Base-by-base conservation (phyloP, 2,329 filamentous ascomycete genomes). In the Aspergillus glaucus region DNA sequence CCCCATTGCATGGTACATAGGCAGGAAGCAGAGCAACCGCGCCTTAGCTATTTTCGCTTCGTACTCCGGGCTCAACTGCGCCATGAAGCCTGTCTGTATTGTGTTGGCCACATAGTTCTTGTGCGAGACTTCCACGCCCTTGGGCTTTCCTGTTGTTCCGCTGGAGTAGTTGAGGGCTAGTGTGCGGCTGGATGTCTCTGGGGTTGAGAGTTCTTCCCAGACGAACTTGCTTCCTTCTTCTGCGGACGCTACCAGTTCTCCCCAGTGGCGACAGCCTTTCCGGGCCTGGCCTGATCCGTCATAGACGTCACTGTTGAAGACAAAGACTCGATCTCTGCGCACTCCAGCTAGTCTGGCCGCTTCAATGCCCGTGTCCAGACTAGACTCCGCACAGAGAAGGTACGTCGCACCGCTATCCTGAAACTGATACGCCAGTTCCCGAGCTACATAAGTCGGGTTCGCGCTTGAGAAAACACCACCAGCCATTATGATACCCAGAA, bases 71-170 rank as follows among this genome's bases (percentile, higher is more conserved):
- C 76, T 64, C 21, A 76, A 63, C 9, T 68, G 56, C 2, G 63
- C 57, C 19, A 81, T 65, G 54, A 74, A 70, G n/a, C 77, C 72
- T 14, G 81, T 79, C 50, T 86, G 82, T 12, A 73, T 59, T 55
- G 81, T 79, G 62, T 92, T 92, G 53, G 87, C 78, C 40, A 90
- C 79, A 60, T 88, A 87, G 56, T 88, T 86, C 51, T 75, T 73
- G 67, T 94, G 88, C n/a, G 83, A 82, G 55, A 93, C 86, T 68
- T 87, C 82, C 12, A 93, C 88, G 9, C 89, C 89, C 65, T 94
- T 94, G 8, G 88, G 87, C 3, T 89, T 76, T 6, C 89, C 88
- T 0, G 89, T 94, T 1, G 86, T 91, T 9, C 88, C 72, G 44
- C 64, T 68, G 55, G 82, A 87, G 69, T 92, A 94, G 67, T 94